Evolutionary conservation across 2,329 filamentous ascomycete species (phyloP).

Genomic region (Aspergillus floridensis): DNA sequence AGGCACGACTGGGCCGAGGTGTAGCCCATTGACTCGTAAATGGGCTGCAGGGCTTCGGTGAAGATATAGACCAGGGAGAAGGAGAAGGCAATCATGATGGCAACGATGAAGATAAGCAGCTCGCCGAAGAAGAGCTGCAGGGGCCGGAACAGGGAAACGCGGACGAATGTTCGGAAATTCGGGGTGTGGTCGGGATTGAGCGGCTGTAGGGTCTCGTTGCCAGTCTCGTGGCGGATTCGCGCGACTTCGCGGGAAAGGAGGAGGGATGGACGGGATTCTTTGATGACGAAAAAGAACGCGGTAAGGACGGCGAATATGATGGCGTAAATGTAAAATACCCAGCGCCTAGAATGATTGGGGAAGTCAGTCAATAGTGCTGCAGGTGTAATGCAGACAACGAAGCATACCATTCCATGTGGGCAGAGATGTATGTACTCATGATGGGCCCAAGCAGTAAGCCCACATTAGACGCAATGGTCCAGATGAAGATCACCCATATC

Average conservation of each 20-base stretch:
- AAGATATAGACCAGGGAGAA: slow-evolving; percentile 10
- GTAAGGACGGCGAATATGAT: background rate
- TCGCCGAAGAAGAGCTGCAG: slow-evolving; percentile 3
- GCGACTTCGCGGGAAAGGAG: slow-evolving; percentile 7
- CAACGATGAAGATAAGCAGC: slow-evolving; percentile 6
- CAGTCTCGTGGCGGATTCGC: background rate
- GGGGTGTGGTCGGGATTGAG: slow-evolving; percentile 10
- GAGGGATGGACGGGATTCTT: slow-evolving; percentile 9
- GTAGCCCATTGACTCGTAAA: background rate
- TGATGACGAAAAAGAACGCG: slow-evolving; percentile 3
- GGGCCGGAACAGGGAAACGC: slow-evolving; percentile 4
- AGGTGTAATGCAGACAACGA: background rate
- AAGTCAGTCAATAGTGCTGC: background rate
- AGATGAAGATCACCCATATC: slow-evolving; percentile 8
- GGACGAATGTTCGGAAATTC: slow-evolving; percentile 1
- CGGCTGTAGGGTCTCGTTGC: slow-evolving; percentile 2
- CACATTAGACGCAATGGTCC: background rate
- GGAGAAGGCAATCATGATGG: slow-evolving; percentile 3
- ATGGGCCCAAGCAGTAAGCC: slow-evolving; percentile 8
- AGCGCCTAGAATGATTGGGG: slow-evolving; percentile 1
- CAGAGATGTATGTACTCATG: slow-evolving; percentile 1
- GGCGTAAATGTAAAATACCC: slow-evolving; percentile 11
- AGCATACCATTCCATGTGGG: slow-evolving; percentile 4
- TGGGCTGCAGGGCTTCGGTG: slow-evolving; percentile 1
- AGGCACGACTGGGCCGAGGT: background rate